A percentile compares a stretch with the other conserved stretches of the same genome.
Conservation (phyloP, 1,284 basidiomycete genomes). For the Ustilago vetiveriae region DNA sequence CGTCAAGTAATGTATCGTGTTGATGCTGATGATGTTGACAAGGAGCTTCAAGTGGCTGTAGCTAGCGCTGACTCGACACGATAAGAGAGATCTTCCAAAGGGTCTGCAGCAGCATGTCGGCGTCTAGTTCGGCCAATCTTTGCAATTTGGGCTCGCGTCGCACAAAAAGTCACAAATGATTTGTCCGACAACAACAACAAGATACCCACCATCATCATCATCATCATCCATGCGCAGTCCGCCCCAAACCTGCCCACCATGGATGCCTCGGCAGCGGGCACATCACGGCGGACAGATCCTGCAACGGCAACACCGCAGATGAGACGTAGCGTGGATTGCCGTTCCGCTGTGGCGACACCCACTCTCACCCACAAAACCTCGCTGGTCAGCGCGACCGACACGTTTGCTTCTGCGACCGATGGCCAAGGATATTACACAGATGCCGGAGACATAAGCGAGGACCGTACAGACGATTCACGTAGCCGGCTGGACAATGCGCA, state of each 20-base stretch:
- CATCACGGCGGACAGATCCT: constrained; percentile 7
- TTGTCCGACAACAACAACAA: too few relatives aligned
- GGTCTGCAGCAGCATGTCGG: background rate
- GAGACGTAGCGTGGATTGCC: constrained; percentile 9
- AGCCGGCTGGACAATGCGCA: constrained; percentile 16
- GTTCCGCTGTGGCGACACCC: constrained; percentile 16
- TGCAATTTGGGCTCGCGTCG: background rate
- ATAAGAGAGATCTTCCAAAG: background rate
- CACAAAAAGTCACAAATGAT: too few relatives aligned
- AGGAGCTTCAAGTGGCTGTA: too few relatives aligned
- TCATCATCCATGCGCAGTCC: constrained; percentile 1
- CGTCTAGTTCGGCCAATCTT: background rate
- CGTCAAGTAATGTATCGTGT: background rate
- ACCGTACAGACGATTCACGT: constrained; percentile 8
- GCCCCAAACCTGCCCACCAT: background rate
- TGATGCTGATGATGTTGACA: too few relatives aligned
- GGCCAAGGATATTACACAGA: constrained; percentile 38
- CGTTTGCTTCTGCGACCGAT: constrained; percentile 33
- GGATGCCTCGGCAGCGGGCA: constrained; percentile 6
- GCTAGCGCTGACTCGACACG: background rate
- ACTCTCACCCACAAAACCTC: constrained; percentile 31
- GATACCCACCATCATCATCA: too few relatives aligned
- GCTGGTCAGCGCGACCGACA: constrained; percentile 30
- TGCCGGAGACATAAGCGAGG: constrained; percentile 16
- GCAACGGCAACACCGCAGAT: background rate